Evolutionary conservation across 768 basidiomycete species (phyloP), one percentile per base, ranked within the genome.

Genomic region (Lactarius indigo): DNA sequence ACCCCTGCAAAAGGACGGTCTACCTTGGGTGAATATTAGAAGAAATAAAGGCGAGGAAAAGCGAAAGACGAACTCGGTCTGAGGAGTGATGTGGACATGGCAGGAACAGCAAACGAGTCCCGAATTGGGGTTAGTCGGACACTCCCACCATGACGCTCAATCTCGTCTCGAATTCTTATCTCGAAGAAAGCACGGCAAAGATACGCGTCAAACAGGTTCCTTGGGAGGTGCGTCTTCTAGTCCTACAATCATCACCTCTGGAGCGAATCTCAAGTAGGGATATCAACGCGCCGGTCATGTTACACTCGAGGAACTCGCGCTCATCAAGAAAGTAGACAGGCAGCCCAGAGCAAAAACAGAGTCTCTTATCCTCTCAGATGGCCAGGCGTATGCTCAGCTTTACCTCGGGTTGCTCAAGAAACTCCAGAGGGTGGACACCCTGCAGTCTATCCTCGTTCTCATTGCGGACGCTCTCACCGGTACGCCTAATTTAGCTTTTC

Each of bases 281-380:
- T 97, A 98, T 80, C 95, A 97, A 79, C 89, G 96, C 71, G 95
- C 94, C 55, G 93, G 88, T 55, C 86, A 95, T 52, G 85, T 98
- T 73, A 92, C 93, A 12, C 82, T 85, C 5, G 94, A 97, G 64
- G 95, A 98, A 75, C 84, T 97, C 18, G 78, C 84, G 13, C 84
- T 92, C 70, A 88, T 98, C 74, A 97, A 97, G 84, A 91, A 86
- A 74, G 89, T 97, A 26, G 94, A 95, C 77, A 85, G 90, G 68
- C 91, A 92, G 73, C 81, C 91, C 55, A 84, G 82, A 75, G 77
- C 87, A 63, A 89, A 87, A 82, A 84, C 82, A 23, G 90, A 96
- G 72, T 86, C 90, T 3, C 79, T 92, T 17, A 84, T 93, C 56
- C 80, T 92, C 12, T 90, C 92, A 2, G 94, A 97, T 76, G 92